Conservation (phyloP, 306 rosid species). For the Pyrus pyrifolia region DNA sequence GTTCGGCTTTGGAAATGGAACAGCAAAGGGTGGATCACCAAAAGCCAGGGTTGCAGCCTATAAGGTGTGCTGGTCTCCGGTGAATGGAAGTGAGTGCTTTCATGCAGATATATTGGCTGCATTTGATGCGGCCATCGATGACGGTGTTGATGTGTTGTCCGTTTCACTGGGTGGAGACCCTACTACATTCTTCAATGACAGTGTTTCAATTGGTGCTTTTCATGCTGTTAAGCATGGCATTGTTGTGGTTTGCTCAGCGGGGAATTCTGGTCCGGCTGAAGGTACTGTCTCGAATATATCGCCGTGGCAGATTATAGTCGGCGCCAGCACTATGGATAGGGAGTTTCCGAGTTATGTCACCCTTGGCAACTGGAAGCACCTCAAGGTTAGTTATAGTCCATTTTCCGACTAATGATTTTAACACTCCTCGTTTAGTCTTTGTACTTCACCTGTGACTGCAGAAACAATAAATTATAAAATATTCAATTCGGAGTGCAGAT, state of each 20-base stretch:
- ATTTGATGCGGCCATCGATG: conserved; percentile 72
- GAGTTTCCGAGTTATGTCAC: conserved; percentile 52
- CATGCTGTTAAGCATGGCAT: conserved; percentile 72
- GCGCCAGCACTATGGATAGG: conserved; percentile 88
- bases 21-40: conserved; percentile 89
- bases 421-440: neutral
- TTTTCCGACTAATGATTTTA: neutral
- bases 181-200: conserved; percentile 40
- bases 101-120: conserved; percentile 79
- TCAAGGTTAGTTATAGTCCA: conserved; percentile 38
- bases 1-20: conserved; percentile 65
- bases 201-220: conserved; percentile 77
- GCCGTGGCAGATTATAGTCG: conserved; percentile 79
- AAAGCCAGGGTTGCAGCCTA: conserved; percentile 73
- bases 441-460: neutral
- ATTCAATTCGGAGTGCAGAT: too few species aligned
- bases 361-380: conserved; percentile 40
- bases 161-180: conserved; percentile 65
- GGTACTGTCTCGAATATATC: conserved; percentile 50
- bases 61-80: conserved; percentile 90
- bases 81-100: conserved; percentile 48
- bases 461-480: too few species aligned
- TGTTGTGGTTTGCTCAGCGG: conserved; percentile 82
- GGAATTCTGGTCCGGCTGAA: conserved; percentile 66
- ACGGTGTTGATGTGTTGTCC: conserved; percentile 72